Percentiles rank a stretch among this genome's conserved stretches.
Conservation (phyloP, 1,284 basidiomycete genomes). For the Tilletia horrida region DNA sequence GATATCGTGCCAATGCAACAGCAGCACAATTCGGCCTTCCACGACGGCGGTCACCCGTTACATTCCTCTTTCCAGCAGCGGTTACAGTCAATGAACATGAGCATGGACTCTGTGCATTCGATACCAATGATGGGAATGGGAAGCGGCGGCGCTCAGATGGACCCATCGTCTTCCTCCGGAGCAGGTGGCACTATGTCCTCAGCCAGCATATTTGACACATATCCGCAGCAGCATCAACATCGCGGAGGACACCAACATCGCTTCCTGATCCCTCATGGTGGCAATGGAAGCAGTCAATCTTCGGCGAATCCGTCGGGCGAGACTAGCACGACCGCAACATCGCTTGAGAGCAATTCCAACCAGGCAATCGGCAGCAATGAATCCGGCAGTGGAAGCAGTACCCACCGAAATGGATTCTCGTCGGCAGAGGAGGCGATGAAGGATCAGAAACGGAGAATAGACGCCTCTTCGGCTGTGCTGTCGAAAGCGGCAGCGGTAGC, state of each 20-base stretch:
- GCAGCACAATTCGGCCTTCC: neutral
- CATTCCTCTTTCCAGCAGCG: neutral
- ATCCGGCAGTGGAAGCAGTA: neutral
- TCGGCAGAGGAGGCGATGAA: constrained; percentile 7
- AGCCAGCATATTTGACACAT: neutral
- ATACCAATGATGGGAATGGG: neutral
- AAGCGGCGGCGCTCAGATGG: neutral
- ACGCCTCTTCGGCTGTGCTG: constrained; percentile 10
- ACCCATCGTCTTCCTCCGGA: neutral
- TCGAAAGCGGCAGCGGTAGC: constrained; percentile 7
- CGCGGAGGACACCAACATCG: neutral
- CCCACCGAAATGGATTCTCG: neutral
- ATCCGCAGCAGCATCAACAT: constrained; percentile 9
- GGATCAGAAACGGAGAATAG: neutral
- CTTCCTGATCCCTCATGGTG: neutral
- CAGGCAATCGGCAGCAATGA: neutral
- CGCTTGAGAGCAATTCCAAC: neutral
- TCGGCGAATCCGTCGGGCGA: neutral
- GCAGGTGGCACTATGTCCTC: neutral
- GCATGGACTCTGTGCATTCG: neutral
- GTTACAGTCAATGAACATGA: neutral
- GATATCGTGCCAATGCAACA: constrained; percentile 11
- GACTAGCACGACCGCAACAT: constrained; percentile 9
- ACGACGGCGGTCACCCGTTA: neutral
- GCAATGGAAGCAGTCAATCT: neutral